Base-by-base conservation (phyloP, 129 eudicot genomes). In the Dittrichia graveolens region DNA sequence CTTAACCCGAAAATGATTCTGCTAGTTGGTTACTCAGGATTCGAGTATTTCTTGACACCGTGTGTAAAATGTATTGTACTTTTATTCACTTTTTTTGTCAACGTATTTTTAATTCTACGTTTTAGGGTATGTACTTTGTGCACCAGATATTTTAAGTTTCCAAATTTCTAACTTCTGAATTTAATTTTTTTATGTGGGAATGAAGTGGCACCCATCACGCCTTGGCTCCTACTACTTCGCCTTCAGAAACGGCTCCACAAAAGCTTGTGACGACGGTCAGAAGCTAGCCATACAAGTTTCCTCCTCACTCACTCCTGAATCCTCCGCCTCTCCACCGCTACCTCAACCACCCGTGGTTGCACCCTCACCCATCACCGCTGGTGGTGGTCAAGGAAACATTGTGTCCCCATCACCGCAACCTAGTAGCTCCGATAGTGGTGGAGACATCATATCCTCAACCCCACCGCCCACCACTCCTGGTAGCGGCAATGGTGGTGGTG, bases 201-300 rank as follows among this genome's bases (percentile, higher is more conserved):
- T 61, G 67, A 50, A 89, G 98, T 92, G 98, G 98, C 92, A 87
- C 71, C 91, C 90, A 34, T 89, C 98, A 45, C 81, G 98, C 35
- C 85, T 71, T 3, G 98, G 96, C 1, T 76, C 85, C 70, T 93
- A 87, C 85, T 93, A 89, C 82, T 89, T 93, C 83, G 83, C 96
- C 44, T 89, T 93, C 90, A 81, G 82, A 85, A 89, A 93, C 61
- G 86, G 74, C 55, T 79, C 96, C 3, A 71, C 75, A 82, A 74
- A 72, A 60, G 77, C 90, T 9, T 89, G 98, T 58, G 75, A 84
- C 71, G 62, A 77, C 37, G 86, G 86, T 54, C 89, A 85, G 59
- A 93, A 93, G 72, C 84, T 87, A 0, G 92, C 98, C 6, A 78
- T 93, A 3, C 74, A 83, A 49, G 95, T 93, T 4, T 67, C 91